phyloP scores from a whole-genome alignment of 2,329 filamentous ascomycete species.

The Penicillium sp. region DNA sequence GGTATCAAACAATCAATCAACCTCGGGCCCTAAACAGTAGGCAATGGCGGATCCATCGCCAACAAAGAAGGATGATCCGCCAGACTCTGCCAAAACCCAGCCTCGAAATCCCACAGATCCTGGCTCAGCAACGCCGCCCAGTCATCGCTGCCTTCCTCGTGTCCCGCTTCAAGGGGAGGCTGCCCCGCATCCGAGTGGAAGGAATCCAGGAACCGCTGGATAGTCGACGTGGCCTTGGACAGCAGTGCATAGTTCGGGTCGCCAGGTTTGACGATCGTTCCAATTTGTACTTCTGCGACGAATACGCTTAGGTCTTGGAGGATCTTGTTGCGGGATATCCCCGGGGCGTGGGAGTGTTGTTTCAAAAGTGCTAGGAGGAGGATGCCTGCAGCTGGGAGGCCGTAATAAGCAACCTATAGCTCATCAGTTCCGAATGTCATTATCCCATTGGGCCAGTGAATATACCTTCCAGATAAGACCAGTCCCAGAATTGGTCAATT shows the following conservation, averaged over 20 bases:
- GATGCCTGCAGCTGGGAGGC: conserved; percentile 31
- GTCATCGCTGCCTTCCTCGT: conserved; percentile 18
- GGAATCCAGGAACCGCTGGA: conserved; percentile 28
- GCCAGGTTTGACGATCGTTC: conserved; percentile 22
- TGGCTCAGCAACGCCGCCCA: conserved; percentile 23
- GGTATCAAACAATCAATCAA: background rate
- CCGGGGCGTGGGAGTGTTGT: conserved; percentile 12
- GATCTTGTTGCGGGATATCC: conserved; percentile 17
- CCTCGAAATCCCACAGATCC: conserved; percentile 29
- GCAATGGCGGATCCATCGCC: conserved; percentile 21
- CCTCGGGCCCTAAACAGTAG: conserved; percentile 7
- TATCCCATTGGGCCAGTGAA: background rate
- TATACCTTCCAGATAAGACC: conserved; percentile 29
- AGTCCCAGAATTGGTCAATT: conserved; percentile 28
- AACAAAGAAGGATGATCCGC: conserved; percentile 28
- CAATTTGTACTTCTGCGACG: conserved; percentile 28
- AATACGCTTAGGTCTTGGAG: conserved; percentile 30
- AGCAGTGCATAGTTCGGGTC: conserved; percentile 28
- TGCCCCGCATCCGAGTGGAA: conserved; percentile 17
- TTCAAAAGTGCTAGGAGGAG: conserved; percentile 29
- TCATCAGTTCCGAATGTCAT: background rate
- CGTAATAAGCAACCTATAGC: conserved; percentile 27
- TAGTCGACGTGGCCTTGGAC: conserved; percentile 25
- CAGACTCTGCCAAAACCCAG: conserved; percentile 27
- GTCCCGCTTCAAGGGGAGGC: conserved; percentile 2